Evolutionary conservation across 202 grass and related monocot species (phyloP).

Genomic region (Saccharum hybrid): DNA sequence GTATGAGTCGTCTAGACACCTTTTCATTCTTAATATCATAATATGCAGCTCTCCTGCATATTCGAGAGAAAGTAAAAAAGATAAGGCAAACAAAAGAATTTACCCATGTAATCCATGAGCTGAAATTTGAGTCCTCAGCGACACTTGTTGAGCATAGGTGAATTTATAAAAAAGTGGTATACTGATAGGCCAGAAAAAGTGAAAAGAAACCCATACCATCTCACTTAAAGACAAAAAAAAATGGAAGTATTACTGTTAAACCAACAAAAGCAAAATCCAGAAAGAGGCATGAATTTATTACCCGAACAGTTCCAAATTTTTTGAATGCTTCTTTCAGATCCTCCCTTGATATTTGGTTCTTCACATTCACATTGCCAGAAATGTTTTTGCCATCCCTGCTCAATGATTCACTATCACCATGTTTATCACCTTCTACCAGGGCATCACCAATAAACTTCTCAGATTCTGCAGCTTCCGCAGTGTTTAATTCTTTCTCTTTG

Average conservation of each 20-base stretch:
- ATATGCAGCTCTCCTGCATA: neutral
- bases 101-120: neutral
- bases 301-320: conserved; percentile 79
- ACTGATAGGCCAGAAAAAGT: neutral
- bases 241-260: neutral
- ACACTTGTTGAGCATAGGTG: neutral
- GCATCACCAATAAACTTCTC: conserved; percentile 15
- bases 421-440: conserved; percentile 17
- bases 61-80: neutral
- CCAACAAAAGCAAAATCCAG: conserved; percentile 8
- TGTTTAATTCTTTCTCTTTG: conserved; percentile 39
- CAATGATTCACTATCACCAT: conserved; percentile 25
- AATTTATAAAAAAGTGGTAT: neutral
- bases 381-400: neutral
- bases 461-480: conserved; percentile 32
- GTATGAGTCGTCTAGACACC: neutral
- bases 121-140: neutral
- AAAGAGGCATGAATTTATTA: conserved; percentile 43
- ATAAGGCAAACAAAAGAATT: neutral
- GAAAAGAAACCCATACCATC: neutral
- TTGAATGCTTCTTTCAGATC: conserved; percentile 62
- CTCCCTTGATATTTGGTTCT: conserved; percentile 61
- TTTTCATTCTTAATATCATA: neutral
- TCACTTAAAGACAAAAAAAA: neutral
- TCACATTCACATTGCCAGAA: conserved; percentile 41